These are phyloP conservation scores for Fusarium beomiforme DNA, from an alignment of 2,329 filamentous ascomycete genomes.

Conservation along the genomic window DNA sequence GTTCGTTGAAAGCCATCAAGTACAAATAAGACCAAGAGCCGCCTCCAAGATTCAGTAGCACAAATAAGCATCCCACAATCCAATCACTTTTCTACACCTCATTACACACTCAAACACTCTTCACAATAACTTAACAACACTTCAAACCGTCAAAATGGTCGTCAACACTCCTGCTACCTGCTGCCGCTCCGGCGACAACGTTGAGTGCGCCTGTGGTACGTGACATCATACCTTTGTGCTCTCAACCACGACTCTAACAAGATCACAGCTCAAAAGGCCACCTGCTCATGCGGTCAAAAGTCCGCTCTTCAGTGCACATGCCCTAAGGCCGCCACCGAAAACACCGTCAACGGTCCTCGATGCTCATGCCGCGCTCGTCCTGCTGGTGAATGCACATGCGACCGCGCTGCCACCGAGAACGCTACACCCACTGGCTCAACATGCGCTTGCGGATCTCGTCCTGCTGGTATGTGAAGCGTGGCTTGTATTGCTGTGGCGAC, in stretches of 20 bases:
- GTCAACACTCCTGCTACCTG: slow-evolving; percentile 58
- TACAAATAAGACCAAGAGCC: slow-evolving; percentile 42
- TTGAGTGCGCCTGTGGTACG: slow-evolving; percentile 68
- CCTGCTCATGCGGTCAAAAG: slow-evolving; percentile 91
- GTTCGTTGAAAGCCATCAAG: slow-evolving; percentile 1
- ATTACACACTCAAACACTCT: not conserved
- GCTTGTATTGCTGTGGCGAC: not conserved
- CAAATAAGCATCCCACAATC: slow-evolving; percentile 13
- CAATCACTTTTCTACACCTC: not conserved
- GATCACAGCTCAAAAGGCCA: slow-evolving; percentile 67
- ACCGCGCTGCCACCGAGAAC: slow-evolving; percentile 77
- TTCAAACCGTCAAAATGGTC: slow-evolving; percentile 45
- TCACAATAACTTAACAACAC: not conserved
- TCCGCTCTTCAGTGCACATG: slow-evolving; percentile 88
- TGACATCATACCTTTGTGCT: slow-evolving; percentile 30
- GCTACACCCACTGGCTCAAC: slow-evolving; percentile 64
- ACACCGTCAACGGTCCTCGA: slow-evolving; percentile 74
- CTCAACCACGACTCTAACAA: not conserved
- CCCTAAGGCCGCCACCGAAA: slow-evolving; percentile 79
- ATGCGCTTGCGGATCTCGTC: slow-evolving; percentile 82
- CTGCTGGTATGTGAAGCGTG: slow-evolving; percentile 65
- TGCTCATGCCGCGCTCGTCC: slow-evolving; percentile 88
- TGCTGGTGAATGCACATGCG: slow-evolving; percentile 84
- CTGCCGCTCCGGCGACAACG: slow-evolving; percentile 63
- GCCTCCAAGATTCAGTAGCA: not conserved